phyloP scores from a whole-genome alignment of 1,139 yeast genomes.

The Protomyces lactucae-debilis region DNA sequence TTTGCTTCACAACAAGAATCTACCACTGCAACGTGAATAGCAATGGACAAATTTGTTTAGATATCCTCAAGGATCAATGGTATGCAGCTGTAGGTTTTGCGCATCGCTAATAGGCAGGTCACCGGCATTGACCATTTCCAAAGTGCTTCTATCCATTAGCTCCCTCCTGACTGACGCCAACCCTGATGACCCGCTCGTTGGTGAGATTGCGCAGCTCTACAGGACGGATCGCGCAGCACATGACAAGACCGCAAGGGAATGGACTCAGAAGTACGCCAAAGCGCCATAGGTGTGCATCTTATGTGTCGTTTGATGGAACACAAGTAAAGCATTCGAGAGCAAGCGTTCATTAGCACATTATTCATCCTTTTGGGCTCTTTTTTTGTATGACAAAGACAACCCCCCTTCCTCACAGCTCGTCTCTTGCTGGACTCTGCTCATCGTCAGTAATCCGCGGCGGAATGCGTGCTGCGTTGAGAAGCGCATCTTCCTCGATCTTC shows the following conservation, averaged over 20 bases:
- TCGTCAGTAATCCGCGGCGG: not conserved
- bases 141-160: constrained; percentile 13
- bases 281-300: not conserved
- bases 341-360: not conserved
- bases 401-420: not conserved
- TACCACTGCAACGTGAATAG: constrained; percentile 69
- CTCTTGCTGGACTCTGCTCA: not conserved
- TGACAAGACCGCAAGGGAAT: constrained; percentile 21
- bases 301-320: no score
- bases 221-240: constrained; percentile 17
- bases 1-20: constrained; percentile 59
- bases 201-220: constrained; percentile 24
- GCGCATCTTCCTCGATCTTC: not conserved
- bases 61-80: constrained; percentile 42
- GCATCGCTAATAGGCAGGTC: not conserved
- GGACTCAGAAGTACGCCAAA: constrained; percentile 18
- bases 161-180: constrained; percentile 24
- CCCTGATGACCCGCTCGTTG: constrained; percentile 25
- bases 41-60: constrained; percentile 58
- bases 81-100: not conserved
- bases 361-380: not conserved
- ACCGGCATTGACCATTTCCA: constrained; percentile 21
- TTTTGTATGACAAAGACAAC: no score
- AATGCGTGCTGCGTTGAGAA: not conserved
- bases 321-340: no score